These are phyloP conservation scores for Solanum habrochaites DNA, from an alignment of 257 asterid species.

Conservation along the genomic window DNA sequence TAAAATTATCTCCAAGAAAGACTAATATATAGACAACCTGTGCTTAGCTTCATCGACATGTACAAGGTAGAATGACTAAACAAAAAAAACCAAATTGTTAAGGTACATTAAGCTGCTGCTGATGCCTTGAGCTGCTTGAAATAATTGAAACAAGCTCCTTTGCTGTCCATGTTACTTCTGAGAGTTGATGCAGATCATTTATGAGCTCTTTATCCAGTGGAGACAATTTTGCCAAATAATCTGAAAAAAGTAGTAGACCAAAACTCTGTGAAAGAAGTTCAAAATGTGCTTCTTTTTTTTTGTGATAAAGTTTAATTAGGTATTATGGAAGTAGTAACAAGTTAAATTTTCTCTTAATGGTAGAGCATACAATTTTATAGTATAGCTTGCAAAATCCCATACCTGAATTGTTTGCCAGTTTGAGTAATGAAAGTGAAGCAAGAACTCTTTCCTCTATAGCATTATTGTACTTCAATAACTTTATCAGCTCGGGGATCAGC, in stretches of 20 bases:
- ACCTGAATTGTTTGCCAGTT: constrained; percentile 55
- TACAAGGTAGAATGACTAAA: not conserved
- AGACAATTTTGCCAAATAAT: constrained; percentile 13
- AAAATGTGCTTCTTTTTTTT: not conserved
- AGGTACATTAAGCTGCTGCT: not conserved
- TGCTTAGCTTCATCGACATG: not conserved
- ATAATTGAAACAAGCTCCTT: constrained; percentile 38
- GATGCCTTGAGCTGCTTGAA: constrained; percentile 1
- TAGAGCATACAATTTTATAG: not conserved
- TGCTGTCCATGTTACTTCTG: constrained; percentile 62
- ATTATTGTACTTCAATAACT: constrained; percentile 22
- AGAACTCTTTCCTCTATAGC: constrained; percentile 55
- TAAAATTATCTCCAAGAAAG: not conserved
- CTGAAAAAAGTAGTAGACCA: constrained; percentile 21
- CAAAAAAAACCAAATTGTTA: not conserved
- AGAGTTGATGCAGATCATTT: constrained; percentile 32
- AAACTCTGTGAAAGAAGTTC: not conserved
- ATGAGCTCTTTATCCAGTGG: constrained; percentile 17
- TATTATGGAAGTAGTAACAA: not conserved
- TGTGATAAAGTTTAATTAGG: not conserved
- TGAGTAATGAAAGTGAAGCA: constrained; percentile 49
- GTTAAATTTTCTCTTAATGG: not conserved
- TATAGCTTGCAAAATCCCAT: not conserved
- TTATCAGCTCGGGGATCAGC: constrained; percentile 36
- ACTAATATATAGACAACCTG: not conserved